A percentile compares a stretch with the other conserved stretches of the same genome.
Conservation (phyloP, 2,329 filamentous ascomycete species). For the Trichoderma sp. region DNA sequence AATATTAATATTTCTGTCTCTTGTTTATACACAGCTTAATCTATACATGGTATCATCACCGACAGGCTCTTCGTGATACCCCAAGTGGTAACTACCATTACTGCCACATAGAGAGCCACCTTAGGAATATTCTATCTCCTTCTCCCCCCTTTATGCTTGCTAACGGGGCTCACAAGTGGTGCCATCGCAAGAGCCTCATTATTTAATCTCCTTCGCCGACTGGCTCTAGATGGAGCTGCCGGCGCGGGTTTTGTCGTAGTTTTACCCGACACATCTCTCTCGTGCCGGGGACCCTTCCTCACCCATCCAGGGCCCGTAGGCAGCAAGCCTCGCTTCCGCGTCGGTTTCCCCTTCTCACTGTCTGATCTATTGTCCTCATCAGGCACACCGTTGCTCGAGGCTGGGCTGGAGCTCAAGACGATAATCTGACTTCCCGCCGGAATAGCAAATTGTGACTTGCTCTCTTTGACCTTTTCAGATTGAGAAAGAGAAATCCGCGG, state of each 20-base stretch:
- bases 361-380: conserved; percentile 25
- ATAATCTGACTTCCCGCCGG: conserved; percentile 36
- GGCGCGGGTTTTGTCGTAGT: neutral
- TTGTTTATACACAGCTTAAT: neutral
- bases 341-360: conserved; percentile 22
- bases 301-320: conserved; percentile 25
- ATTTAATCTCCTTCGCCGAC: neutral
- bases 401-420: conserved; percentile 31
- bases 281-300: conserved; percentile 22
- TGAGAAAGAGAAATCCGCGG: conserved; percentile 17
- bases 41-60: neutral
- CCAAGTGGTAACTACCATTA: neutral
- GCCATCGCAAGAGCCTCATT: neutral
- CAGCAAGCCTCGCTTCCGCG: conserved; percentile 25
- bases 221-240: neutral
- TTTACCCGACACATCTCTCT: neutral
- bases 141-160: neutral
- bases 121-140: neutral
- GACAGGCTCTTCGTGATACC: neutral
- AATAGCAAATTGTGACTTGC: conserved; percentile 27
- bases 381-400: conserved; percentile 22
- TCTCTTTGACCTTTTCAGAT: conserved; percentile 22
- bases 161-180: conserved; percentile 8
- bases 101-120: neutral
- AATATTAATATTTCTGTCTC: neutral